Conservation (phyloP, 345 rosid species). For the Microcos paniculata region DNA sequence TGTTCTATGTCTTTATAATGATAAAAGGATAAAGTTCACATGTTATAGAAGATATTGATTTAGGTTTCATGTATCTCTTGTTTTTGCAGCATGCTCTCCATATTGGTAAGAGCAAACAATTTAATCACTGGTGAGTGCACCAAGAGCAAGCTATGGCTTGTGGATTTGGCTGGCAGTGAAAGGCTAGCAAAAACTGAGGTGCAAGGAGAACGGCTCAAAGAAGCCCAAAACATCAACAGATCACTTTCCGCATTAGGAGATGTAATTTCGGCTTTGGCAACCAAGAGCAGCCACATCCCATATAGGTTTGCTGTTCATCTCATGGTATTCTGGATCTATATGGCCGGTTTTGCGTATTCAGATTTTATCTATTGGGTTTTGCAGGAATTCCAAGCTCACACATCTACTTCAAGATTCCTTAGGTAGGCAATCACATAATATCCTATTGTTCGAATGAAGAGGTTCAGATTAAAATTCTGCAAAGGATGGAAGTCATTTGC, state of each 20-base stretch:
- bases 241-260: constrained; percentile 50
- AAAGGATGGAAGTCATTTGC: background rate
- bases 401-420: constrained; percentile 45
- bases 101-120: constrained; percentile 46
- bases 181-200: constrained; percentile 44
- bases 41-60: background rate
- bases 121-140: constrained; percentile 47
- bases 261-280: constrained; percentile 42
- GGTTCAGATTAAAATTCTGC: background rate
- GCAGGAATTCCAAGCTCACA: constrained; percentile 49
- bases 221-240: constrained; percentile 46
- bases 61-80: background rate
- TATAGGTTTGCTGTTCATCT: constrained; percentile 27
- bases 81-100: constrained; percentile 42
- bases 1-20: background rate
- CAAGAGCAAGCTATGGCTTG: constrained; percentile 48
- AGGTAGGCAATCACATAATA: constrained; percentile 23
- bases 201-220: constrained; percentile 47
- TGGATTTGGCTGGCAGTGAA: constrained; percentile 56
- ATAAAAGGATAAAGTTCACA: constrained; percentile 1
- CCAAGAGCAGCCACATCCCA: constrained; percentile 45
- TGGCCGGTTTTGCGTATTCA: background rate
- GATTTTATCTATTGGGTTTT: constrained; percentile 4
- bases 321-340: background rate
- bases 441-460: constrained; percentile 1